These are phyloP conservation scores for Penicillium hesseltinei DNA, from an alignment of 2,329 filamentous ascomycete species.

Conservation along the genomic window DNA sequence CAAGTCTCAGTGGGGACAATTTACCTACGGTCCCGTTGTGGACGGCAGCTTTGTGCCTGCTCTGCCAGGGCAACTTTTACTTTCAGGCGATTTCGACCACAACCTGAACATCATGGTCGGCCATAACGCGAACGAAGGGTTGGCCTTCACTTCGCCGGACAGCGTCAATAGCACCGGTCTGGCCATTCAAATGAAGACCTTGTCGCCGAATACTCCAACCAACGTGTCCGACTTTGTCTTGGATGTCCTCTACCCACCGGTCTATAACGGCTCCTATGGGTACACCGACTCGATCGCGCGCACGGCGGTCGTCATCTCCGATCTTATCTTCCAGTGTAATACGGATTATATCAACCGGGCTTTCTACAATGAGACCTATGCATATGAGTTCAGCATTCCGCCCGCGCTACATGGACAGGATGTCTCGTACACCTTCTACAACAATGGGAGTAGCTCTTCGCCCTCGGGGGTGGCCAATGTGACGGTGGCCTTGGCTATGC, in stretches of 20 bases:
- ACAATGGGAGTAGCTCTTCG: conserved; percentile 32
- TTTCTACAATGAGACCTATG: conserved; percentile 51
- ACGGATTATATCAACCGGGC: conserved; percentile 53
- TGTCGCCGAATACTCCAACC: conserved; percentile 25
- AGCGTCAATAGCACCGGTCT: conserved; percentile 26
- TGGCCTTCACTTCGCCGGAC: conserved; percentile 42
- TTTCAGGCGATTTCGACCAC: conserved; percentile 46
- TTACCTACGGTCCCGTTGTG: conserved; percentile 47
- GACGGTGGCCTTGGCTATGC: conserved; percentile 35
- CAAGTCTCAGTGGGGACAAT: conserved; percentile 41
- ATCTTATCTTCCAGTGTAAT: conserved; percentile 53
- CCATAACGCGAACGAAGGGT: conserved; percentile 46
- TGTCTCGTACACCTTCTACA: conserved; percentile 54
- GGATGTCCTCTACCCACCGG: conserved; percentile 52
- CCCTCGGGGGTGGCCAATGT: conserved; percentile 20
- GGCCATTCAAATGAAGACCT: conserved; percentile 15
- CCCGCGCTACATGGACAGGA: conserved; percentile 56
- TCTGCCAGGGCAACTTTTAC: conserved; percentile 47
- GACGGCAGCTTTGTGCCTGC: conserved; percentile 52
- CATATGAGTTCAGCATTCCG: conserved; percentile 54
- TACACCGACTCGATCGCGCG: conserved; percentile 50
- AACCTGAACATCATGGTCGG: conserved; percentile 47
- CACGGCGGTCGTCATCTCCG: conserved; percentile 42
- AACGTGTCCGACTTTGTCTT: conserved; percentile 45
- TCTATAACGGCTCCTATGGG: conserved; percentile 48